phyloP scores from a whole-genome alignment of 306 rosid genomes.

The Lagenaria siceraria region DNA sequence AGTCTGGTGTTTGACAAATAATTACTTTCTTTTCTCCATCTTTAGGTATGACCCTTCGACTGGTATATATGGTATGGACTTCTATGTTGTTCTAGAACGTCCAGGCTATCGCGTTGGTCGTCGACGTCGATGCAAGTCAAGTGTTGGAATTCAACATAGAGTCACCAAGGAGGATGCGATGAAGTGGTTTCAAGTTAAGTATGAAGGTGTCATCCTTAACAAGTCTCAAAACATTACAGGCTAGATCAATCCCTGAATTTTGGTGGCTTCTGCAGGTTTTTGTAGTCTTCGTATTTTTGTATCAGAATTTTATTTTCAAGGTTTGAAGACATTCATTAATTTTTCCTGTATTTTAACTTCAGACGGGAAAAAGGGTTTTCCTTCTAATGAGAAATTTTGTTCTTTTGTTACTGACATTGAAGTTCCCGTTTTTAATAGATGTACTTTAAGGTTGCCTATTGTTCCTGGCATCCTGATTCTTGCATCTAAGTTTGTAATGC shows the following conservation, averaged over 20 bases:
- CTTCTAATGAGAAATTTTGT: neutral
- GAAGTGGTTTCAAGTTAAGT: conserved; percentile 63
- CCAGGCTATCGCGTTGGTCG: conserved; percentile 50
- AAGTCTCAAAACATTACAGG: conserved; percentile 25
- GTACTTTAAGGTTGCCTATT: neutral
- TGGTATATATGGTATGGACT: conserved; percentile 58
- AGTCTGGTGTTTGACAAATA: neutral
- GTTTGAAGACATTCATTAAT: neutral
- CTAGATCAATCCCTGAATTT: conserved; percentile 2
- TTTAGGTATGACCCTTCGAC: conserved; percentile 45
- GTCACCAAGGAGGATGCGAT: conserved; percentile 50
- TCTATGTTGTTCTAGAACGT: conserved; percentile 38
- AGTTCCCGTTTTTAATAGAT: neutral
- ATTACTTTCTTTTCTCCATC: neutral
- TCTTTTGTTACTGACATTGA: neutral
- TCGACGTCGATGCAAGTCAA: conserved; percentile 41
- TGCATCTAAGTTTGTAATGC: neutral
- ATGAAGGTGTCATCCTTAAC: conserved; percentile 55
- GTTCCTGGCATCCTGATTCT: neutral
- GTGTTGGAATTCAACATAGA: conserved; percentile 46
- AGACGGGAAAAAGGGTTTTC: neutral
- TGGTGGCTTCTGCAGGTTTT: neutral
- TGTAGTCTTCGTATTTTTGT: neutral
- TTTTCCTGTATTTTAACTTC: neutral
- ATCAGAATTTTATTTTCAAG: neutral